Evolutionary conservation across 2,329 filamentous ascomycete genomes (phyloP), one percentile per base, ranked within the genome.

Genomic region (Berkeleyomyces rouxiae): DNA sequence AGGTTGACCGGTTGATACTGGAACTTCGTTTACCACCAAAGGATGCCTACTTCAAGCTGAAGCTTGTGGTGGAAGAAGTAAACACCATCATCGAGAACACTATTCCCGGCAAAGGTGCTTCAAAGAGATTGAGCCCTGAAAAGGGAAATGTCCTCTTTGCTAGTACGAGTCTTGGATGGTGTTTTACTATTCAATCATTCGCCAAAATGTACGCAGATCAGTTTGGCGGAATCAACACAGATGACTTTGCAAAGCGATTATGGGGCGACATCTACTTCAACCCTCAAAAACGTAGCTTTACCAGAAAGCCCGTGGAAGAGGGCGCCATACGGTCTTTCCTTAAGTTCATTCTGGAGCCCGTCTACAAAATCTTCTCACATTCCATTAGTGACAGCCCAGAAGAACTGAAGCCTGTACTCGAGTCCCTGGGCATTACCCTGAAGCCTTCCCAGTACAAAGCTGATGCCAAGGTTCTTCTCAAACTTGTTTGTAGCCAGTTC

Each of bases 211-310:
- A 99, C 72, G 85, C 90, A 4, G 88, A 96, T 67, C 89, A 82
- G 59, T 96, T 92, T 72, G 84, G 87, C 4, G 86, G 86, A 60
- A 80, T 97, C 68, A 90, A 95, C 71, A 78, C 85, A 0, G 80
- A 84, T 1, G 91, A 96, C 68, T 95, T 99, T 72, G 86, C 88
- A 16, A 81, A 81, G 69, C 81, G 93, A 61, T 77, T 99, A 67
- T 99, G 93, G 93, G 93, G 93, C 31, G 92, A 99, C 71, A 86
- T 99, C 63, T 99, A 93, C 75, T 99, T 87, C 78, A 97, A 97
- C 70, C 90, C 92, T 0, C 80, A 79, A 68, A 95, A 89, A 74
- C 85, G 92, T 66, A 92, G 88, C 63, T 99, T 99, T 69, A 95
- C 90, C 61, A 82, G 93, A 66, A 97, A 95, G 71, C 82, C 85